phyloP scores from a whole-genome alignment of 2,329 filamentous ascomycete genomes.

The Thermochaetoides dissita region DNA sequence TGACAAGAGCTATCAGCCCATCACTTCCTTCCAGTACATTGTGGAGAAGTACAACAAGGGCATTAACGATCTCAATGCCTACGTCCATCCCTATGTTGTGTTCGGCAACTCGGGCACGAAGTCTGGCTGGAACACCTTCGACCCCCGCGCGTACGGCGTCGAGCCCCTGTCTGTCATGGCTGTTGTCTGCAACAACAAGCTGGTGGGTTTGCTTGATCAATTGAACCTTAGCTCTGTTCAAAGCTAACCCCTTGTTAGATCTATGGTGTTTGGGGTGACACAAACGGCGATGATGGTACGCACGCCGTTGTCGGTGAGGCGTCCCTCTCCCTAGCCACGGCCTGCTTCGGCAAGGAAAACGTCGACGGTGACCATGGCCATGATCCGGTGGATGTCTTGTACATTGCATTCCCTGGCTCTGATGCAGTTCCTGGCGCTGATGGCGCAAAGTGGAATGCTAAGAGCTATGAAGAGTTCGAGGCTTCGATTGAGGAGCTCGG shows the following conservation, averaged over 20 bases:
- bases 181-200: slow-evolving; percentile 35
- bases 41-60: slow-evolving; percentile 24
- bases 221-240: too few relatives aligned
- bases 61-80: slow-evolving; percentile 32
- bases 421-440: slow-evolving; percentile 41
- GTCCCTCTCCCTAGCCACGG: slow-evolving; percentile 31
- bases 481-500: slow-evolving; percentile 37
- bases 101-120: slow-evolving; percentile 32
- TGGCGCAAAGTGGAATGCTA: slow-evolving; percentile 41
- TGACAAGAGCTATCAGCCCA: slow-evolving; percentile 24
- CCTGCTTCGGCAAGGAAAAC: slow-evolving; percentile 30
- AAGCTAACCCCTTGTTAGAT: too few relatives aligned
- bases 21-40: slow-evolving; percentile 30
- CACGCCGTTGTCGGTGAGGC: slow-evolving; percentile 31
- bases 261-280: slow-evolving; percentile 41
- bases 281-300: slow-evolving; percentile 31
- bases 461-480: slow-evolving; percentile 35
- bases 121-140: slow-evolving; percentile 23
- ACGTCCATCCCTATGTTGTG: slow-evolving; percentile 39
- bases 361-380: slow-evolving; percentile 44
- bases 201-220: slow-evolving; percentile 19
- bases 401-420: slow-evolving; percentile 43
- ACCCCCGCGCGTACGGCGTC: slow-evolving; percentile 28
- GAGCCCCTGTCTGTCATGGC: slow-evolving; percentile 38
- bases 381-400: slow-evolving; percentile 43